phyloP scores from a whole-genome alignment of 345 rosid genomes.

The Brassica juncea region DNA sequence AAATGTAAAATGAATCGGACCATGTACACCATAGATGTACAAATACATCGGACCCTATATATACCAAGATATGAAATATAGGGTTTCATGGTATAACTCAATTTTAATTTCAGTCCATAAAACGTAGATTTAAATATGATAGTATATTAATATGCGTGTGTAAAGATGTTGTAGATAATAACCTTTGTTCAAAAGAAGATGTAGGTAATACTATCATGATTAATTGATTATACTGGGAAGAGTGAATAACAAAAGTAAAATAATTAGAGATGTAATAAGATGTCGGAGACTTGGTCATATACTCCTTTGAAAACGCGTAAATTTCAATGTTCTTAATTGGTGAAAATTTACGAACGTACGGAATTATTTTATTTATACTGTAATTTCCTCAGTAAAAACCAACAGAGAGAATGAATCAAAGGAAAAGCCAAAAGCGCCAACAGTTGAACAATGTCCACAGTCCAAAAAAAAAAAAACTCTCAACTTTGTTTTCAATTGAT shows the following conservation, averaged over 20 bases:
- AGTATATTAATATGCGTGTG: not conserved
- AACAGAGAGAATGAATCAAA: conserved; percentile 7
- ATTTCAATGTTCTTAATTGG: not conserved
- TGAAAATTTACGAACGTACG: not conserved
- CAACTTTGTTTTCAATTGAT: conserved; percentile 1
- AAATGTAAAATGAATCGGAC: not conserved
- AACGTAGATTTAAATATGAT: not conserved
- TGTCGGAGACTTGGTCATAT: conserved; percentile 20
- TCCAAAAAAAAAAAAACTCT: not conserved
- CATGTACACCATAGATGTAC: not conserved
- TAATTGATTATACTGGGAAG: not conserved
- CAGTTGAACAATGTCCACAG: conserved; percentile 10
- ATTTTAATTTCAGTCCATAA: no score
- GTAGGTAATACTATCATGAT: not conserved
- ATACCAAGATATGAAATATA: not conserved
- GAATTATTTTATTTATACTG: not conserved
- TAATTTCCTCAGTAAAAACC: not conserved
- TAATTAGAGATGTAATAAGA: conserved; percentile 4
- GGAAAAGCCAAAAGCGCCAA: conserved; percentile 1
- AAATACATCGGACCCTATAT: no score
- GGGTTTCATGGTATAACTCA: no score
- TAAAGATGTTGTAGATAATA: not conserved
- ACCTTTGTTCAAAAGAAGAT: no score
- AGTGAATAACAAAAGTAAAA: not conserved
- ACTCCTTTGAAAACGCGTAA: not conserved